Conservation (phyloP, 345 rosid genomes). For the Citrus hindsii region DNA sequence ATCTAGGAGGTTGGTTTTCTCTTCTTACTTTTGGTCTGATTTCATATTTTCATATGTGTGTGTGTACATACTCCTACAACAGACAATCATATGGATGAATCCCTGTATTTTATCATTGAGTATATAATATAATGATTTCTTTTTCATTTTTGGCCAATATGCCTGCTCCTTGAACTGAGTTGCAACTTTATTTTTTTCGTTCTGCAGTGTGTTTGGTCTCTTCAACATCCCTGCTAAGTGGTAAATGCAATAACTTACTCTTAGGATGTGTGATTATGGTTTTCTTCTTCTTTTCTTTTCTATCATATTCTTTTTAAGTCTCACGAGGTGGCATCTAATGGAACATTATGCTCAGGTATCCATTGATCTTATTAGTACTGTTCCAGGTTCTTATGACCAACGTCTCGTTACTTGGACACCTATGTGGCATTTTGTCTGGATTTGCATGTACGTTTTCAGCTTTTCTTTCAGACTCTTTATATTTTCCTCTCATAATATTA, state of each 20-base stretch:
- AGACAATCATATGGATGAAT: background rate
- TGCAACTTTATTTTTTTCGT: conserved; percentile 4
- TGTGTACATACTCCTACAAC: no score
- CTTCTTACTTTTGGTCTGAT: background rate
- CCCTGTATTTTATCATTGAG: background rate
- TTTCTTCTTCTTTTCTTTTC: background rate
- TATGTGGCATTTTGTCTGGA: conserved; percentile 94
- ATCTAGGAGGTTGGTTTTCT: conserved; percentile 66
- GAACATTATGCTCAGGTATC: conserved; percentile 60
- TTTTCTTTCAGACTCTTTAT: background rate
- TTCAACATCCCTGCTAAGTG: conserved; percentile 91
- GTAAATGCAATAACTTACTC: conserved; percentile 39
- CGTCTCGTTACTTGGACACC: conserved; percentile 92
- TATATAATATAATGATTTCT: background rate
- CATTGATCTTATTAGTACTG: conserved; percentile 65
- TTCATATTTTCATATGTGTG: background rate
- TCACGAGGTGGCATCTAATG: conserved; percentile 2
- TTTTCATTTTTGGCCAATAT: background rate
- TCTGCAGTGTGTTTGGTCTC: conserved; percentile 95
- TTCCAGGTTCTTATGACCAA: conserved; percentile 93
- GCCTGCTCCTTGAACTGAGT: conserved; percentile 9
- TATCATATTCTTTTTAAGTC: conserved; percentile 6
- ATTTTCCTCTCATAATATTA: conserved; percentile 2
- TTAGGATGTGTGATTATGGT: conserved; percentile 2
- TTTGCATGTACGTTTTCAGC: conserved; percentile 68